phyloP scores from a whole-genome alignment of 164 flowering plant species.

The Dillenia suffruticosa region DNA sequence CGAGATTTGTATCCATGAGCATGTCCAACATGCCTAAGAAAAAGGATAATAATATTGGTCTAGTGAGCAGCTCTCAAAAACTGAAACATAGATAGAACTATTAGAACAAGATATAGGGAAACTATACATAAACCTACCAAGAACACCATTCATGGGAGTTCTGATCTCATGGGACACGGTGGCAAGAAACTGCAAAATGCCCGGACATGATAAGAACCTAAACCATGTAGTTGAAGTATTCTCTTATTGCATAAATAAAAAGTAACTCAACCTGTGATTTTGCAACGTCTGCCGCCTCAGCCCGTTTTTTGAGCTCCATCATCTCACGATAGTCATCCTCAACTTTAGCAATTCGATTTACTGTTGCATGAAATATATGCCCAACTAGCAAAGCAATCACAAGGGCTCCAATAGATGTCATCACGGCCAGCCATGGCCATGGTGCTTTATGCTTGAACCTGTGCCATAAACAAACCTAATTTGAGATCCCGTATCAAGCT shows the following conservation, averaged over 20 bases:
- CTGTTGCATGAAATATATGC: conserved; percentile 71
- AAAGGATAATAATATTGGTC: background rate
- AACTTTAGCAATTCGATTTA: conserved; percentile 71
- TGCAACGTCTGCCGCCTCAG: conserved; percentile 93
- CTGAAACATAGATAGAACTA: background rate
- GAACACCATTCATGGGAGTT: conserved; percentile 98
- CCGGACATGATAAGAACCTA: too few species aligned
- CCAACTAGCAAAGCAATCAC: conserved; percentile 73
- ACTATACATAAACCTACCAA: conserved; percentile 46
- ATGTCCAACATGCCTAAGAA: conserved; percentile 85
- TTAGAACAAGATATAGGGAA: background rate
- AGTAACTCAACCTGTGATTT: conserved; percentile 53
- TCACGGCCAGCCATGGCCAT: conserved; percentile 66
- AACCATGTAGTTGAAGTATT: background rate
- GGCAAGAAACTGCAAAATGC: conserved; percentile 75
- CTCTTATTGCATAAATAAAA: background rate
- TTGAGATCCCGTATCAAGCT: conserved; percentile 1
- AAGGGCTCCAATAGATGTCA: conserved; percentile 54
- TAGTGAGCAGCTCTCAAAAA: background rate
- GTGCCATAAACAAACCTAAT: conserved; percentile 16
- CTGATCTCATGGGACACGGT: conserved; percentile 98
- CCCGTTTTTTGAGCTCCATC: conserved; percentile 75
- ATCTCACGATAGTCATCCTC: conserved; percentile 77
- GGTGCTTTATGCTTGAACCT: conserved; percentile 85
- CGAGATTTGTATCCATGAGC: conserved; percentile 91